A percentile compares a stretch with the other conserved stretches of the same genome.
Evolutionary conservation across 306 rosid genomes (phyloP).

Genomic region (Quercus berberidifolia): DNA sequence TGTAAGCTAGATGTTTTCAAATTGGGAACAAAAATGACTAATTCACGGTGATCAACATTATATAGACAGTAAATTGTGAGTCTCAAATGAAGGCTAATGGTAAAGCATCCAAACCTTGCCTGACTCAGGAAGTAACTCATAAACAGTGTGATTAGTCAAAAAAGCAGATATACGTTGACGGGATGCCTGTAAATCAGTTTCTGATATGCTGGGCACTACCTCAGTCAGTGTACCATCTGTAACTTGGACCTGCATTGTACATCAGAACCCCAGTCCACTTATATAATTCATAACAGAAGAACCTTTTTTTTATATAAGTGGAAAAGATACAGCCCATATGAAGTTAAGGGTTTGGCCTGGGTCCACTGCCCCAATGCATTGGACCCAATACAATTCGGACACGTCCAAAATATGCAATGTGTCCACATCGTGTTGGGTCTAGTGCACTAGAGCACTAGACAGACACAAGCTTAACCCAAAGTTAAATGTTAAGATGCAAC

Average conservation of each 20-base stretch:
- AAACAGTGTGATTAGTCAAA: slow-evolving; percentile 70
- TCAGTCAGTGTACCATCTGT: slow-evolving; percentile 58
- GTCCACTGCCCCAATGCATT: no score
- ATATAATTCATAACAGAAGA: slow-evolving; percentile 9
- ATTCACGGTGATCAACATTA: slow-evolving; percentile 8
- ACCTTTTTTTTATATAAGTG: neutral
- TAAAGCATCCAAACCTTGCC: slow-evolving; percentile 92
- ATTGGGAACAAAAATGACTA: slow-evolving; percentile 8
- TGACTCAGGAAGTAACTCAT: slow-evolving; percentile 97
- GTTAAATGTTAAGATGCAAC: slow-evolving; percentile 11
- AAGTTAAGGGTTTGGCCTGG: no score
- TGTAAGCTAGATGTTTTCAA: slow-evolving; percentile 33
- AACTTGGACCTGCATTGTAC: slow-evolving; percentile 58
- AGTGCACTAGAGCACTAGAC: no score
- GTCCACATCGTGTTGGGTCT: no score
- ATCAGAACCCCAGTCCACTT: slow-evolving; percentile 17
- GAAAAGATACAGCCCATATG: neutral
- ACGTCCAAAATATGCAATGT: no score
- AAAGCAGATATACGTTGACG: slow-evolving; percentile 73
- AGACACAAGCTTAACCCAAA: neutral
- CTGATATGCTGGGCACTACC: slow-evolving; percentile 68
- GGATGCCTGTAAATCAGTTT: slow-evolving; percentile 74
- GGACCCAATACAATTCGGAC: no score
- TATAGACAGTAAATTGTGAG: neutral
- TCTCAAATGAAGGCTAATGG: slow-evolving; percentile 21